Evolutionary conservation across 1,284 basidiomycete species (phyloP), one percentile per base, ranked within the genome.

Genomic region (Ustilago hordei): DNA sequence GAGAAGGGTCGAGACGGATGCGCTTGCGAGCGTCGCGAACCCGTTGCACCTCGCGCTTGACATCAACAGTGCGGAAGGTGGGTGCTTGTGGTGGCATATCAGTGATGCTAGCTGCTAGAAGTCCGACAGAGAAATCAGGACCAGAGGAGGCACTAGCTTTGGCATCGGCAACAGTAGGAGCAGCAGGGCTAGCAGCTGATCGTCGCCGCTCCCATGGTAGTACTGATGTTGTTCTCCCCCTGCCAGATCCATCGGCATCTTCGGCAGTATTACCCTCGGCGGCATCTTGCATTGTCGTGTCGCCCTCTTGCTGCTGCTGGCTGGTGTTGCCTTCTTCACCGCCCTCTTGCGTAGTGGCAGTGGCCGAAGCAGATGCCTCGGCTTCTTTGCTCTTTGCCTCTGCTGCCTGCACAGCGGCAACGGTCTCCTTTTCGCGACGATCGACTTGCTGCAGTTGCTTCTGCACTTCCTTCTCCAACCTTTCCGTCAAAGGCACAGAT

Each of bases 21-120:
- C 81, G 77, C 57, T 84, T 85, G 23, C 84, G 89, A 35, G 92
- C 92, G 87, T 99, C 97, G 52, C 93, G 90, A 23, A 99, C 91
- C 66, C 90, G 91, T 84, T 93, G 93, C 1, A 98, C 94, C 86
- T 99, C 97, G 58, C 95, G 90, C 84, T 93, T 92, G 31, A 99
- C 90, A 84, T 99, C 97, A 2, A 93, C 88, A 1, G 92, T 92
- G 80, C 92, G 92, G 88, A 98, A 98, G 2, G 91, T 89, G 1
- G 91, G 89, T 0, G 94, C 93, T 64, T 83, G 84, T 2, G 95
- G 95, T 3, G 91, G 90, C 41, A 95, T 88, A 68, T 97, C 95
- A 23, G 90, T 85, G 61, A 91, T 88, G n/a, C 90, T 88, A 0
- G 94, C 93, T 9, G 90, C 80, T 12, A 81, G 67, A n/a, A 85